Base-by-base conservation (phyloP, 116 monocot genomes). In the Cymodocea nodosa region DNA sequence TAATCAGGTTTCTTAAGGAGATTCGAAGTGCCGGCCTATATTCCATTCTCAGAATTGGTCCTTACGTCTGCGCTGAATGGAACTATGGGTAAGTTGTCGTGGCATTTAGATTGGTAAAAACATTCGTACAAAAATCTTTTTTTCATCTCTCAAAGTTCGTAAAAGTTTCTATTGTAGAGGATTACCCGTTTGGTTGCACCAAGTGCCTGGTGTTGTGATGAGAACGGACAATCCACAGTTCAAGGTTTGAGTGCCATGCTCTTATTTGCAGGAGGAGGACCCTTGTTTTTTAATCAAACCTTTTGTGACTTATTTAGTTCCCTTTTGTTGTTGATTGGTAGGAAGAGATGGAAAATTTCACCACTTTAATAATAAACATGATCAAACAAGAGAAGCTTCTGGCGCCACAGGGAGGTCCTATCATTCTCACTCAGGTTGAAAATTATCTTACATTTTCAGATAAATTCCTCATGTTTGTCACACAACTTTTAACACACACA, bases 31-130 rank as follows among this genome's bases (percentile, higher is more conserved):
- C 78, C 9, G 90, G 86, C 16, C 23, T 90, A 10, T 84, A 90
- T 71, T 76, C 81, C n/a, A 68, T 90, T 39, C 68, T 90, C 53
- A 83, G 86, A 23, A 86, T 90, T 6, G 86, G 90, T 30, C 90
- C 90, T 30, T 90, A 90, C 64, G 86, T 75, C 59, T 90, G 90
- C 64, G 90, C 86, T 22, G 90, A 90, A 70, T 90, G 90, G 90
- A 77, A 83, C 50, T 71, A 81, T 63, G 90, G 90, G 85, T 89
- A 78, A 18, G 39, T 49, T 48, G 6, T 20, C 35, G 15, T 51
- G 18, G 15, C 35, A 16, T 65, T 63, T 6, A 20, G 14, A 20
- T 4, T 15, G 16, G 16, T 54, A 24, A 23, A 58, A 24, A 10
- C 17, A 53, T 54, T 54, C 20, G 15, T 17, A 1, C 4, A 54